A percentile compares a stretch with the other conserved stretches of the same genome.
Conservation (phyloP, 192 early-diverging fungal genomes). For the Geranomyces michiganensis region DNA sequence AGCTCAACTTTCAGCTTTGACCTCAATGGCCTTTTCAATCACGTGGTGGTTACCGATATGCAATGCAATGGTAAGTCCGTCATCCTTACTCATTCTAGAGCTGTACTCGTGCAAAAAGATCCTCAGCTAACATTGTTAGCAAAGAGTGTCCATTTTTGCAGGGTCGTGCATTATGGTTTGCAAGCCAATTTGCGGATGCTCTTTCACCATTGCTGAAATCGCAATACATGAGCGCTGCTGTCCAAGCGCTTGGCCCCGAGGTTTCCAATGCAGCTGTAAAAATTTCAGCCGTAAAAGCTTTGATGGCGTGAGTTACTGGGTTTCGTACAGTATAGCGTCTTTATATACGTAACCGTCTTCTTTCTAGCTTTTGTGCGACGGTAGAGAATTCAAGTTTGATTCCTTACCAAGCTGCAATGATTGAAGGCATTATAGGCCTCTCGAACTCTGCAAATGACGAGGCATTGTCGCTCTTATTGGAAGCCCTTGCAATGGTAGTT, state of each 20-base stretch:
- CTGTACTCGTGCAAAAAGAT: neutral
- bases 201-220: slow-evolving; percentile 67
- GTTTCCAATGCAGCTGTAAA: slow-evolving; percentile 64
- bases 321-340: neutral
- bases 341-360: neutral
- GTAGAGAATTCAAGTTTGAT: slow-evolving; percentile 14
- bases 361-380: slow-evolving; percentile 17
- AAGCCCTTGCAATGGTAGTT: slow-evolving; percentile 62
- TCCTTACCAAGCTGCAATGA: slow-evolving; percentile 62
- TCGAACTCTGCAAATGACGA: slow-evolving; percentile 67
- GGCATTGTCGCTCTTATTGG: slow-evolving; percentile 65
- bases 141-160: slow-evolving; percentile 81
- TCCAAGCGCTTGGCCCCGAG: slow-evolving; percentile 61
- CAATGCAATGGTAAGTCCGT: slow-evolving; percentile 53
- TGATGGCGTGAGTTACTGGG: slow-evolving; percentile 55
- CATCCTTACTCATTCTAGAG: too few species aligned
- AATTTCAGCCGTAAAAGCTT: slow-evolving; percentile 69
- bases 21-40: slow-evolving; percentile 76
- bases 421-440: slow-evolving; percentile 63
- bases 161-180: slow-evolving; percentile 89
- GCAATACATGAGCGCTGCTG: slow-evolving; percentile 79
- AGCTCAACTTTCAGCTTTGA: slow-evolving; percentile 56
- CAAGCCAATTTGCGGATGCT: slow-evolving; percentile 74
- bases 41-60: slow-evolving; percentile 77
- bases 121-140: neutral